These are phyloP conservation scores for Limnanthes douglasii DNA, from an alignment of 345 rosid species.

Conservation along the genomic window DNA sequence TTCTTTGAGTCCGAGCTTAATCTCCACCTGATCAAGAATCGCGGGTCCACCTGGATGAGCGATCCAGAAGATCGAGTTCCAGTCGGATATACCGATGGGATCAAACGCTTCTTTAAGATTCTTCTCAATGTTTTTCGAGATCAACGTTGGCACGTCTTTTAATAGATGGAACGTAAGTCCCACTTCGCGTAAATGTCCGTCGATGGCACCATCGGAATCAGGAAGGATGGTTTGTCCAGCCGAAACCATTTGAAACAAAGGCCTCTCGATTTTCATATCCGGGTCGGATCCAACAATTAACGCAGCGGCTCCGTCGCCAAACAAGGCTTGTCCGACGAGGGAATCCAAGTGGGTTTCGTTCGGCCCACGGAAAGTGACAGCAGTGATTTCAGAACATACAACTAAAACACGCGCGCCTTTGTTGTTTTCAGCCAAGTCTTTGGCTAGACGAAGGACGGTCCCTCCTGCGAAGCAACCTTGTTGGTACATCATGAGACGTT, in stretches of 20 bases:
- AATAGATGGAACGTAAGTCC: conserved; percentile 56
- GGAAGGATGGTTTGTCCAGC: conserved; percentile 65
- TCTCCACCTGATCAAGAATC: conserved; percentile 45
- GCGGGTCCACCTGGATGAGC: conserved; percentile 82
- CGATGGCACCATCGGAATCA: conserved; percentile 58
- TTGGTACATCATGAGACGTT: conserved; percentile 57
- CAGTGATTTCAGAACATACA: conserved; percentile 66
- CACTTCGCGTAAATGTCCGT: conserved; percentile 56
- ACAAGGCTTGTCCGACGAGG: conserved; percentile 58
- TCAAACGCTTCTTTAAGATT: conserved; percentile 48
- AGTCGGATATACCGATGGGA: conserved; percentile 56
- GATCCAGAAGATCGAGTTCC: conserved; percentile 73
- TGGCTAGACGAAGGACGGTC: conserved; percentile 72
- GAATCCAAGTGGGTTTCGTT: conserved; percentile 48
- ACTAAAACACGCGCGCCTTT: conserved; percentile 67
- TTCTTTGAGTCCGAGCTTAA: conserved; percentile 26
- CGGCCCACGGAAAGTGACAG: conserved; percentile 76
- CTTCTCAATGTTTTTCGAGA: conserved; percentile 59
- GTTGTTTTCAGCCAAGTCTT: conserved; percentile 75
- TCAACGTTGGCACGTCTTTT: conserved; percentile 50
- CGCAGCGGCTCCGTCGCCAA: conserved; percentile 65
- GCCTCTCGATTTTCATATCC: conserved; percentile 26
- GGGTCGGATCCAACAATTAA: conserved; percentile 58
- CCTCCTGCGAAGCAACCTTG: conserved; percentile 77
- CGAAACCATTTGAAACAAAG: conserved; percentile 44